Evolutionary conservation across 306 rosid species (phyloP).

Genomic region (Trifolium dubium): DNA sequence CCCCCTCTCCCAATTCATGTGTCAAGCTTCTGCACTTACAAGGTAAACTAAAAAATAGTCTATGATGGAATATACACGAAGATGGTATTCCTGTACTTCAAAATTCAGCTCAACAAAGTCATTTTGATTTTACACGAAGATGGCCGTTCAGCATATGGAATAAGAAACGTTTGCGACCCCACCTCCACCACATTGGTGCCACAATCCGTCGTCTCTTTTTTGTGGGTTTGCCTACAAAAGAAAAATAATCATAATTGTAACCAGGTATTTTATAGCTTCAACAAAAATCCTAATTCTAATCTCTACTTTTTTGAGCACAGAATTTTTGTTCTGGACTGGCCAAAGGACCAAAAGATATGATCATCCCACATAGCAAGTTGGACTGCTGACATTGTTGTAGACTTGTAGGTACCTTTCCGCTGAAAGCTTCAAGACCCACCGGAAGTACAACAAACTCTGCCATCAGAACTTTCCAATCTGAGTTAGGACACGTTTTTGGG

Average conservation of each 20-base stretch:
- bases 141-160: slow-evolving; percentile 49
- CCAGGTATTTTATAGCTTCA: slow-evolving; percentile 32
- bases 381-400: too few relatives aligned
- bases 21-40: slow-evolving; percentile 24
- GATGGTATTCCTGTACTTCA: slow-evolving; percentile 27
- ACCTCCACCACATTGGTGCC: slow-evolving; percentile 60
- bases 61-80: slow-evolving; percentile 48
- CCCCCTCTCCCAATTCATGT: slow-evolving; percentile 11
- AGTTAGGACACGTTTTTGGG: too few relatives aligned
- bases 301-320: background rate
- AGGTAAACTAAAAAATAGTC: slow-evolving; percentile 37
- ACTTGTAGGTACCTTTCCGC: too few relatives aligned
- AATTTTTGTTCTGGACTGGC: too few relatives aligned
- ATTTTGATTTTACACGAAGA: slow-evolving; percentile 49
- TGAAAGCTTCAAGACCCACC: too few relatives aligned
- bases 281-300: background rate
- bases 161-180: slow-evolving; percentile 55
- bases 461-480: too few relatives aligned
- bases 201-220: slow-evolving; percentile 52
- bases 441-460: too few relatives aligned
- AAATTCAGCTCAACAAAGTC: slow-evolving; percentile 43
- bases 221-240: slow-evolving; percentile 53
- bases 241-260: background rate
- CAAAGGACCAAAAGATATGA: too few relatives aligned
- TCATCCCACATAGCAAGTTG: too few relatives aligned